Evolutionary conservation across 2,329 filamentous ascomycete genomes (phyloP).

Genomic region (Colletotrichum somersetense): DNA sequence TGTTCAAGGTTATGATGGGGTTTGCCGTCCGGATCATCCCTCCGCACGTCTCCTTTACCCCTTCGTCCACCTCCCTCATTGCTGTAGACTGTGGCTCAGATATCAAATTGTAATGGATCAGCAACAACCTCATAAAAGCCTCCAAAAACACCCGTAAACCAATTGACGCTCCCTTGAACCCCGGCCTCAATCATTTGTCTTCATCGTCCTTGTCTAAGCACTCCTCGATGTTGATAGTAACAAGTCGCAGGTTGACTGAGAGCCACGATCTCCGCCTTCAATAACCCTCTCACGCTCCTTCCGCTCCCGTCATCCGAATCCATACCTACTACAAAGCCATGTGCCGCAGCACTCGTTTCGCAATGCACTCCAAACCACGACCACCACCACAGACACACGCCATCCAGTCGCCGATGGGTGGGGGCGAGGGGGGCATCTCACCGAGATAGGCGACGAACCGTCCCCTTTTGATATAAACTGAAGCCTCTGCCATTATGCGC

Average conservation of each 20-base stretch:
- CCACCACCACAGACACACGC: conserved; percentile 10
- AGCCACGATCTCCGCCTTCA: background rate
- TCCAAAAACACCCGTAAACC: background rate
- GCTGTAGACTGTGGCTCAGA: background rate
- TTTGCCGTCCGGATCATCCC: background rate
- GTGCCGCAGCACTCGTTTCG: conserved; percentile 28
- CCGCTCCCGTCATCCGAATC: background rate
- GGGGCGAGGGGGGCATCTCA: background rate
- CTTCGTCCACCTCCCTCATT: background rate
- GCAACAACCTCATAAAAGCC: background rate
- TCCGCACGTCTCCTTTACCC: background rate
- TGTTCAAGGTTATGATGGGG: background rate
- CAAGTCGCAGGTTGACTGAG: background rate
- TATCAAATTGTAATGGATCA: background rate
- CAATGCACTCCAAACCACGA: background rate
- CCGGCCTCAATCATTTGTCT: conserved; percentile 19
- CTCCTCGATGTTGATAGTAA: background rate
- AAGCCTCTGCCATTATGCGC: background rate
- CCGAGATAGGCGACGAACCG: background rate
- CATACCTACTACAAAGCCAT: conserved; percentile 9
- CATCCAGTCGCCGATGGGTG: conserved; percentile 21
- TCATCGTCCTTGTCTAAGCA: background rate
- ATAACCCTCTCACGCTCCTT: background rate
- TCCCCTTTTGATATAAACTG: background rate
- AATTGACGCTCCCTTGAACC: background rate